Evolutionary conservation across 495 filamentous ascomycete species (phyloP).

Genomic region (Penicillium coffeae): DNA sequence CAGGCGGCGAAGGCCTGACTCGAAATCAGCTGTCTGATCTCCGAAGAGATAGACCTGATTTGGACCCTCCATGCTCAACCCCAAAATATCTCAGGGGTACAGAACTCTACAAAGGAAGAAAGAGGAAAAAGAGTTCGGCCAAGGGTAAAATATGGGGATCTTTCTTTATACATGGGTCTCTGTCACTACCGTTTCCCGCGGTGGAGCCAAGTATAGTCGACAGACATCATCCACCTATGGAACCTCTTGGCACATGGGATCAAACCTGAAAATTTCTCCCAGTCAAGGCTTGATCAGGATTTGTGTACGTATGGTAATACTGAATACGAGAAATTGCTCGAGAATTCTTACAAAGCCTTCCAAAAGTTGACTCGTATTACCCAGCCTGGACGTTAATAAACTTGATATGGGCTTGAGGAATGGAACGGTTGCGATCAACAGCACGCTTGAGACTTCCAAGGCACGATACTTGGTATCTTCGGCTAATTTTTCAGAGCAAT

Average conservation of each 20-base stretch:
- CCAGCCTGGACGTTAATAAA: too few species aligned
- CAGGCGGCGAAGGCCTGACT: conserved; percentile 60
- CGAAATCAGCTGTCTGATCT: conserved; percentile 74
- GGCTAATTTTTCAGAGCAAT: too few species aligned
- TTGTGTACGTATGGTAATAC: neutral
- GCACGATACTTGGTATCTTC: too few species aligned
- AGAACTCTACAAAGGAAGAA: conserved; percentile 14
- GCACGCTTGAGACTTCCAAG: too few species aligned
- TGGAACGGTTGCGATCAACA: conserved; percentile 33
- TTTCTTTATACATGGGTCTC: conserved; percentile 23
- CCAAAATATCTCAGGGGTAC: conserved; percentile 8
- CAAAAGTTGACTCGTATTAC: too few species aligned
- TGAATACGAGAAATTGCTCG: conserved; percentile 2
- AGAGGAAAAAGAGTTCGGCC: neutral
- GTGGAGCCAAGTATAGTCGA: conserved; percentile 7
- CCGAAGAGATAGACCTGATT: conserved; percentile 59
- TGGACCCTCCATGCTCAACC: conserved; percentile 29
- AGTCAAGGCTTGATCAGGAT: conserved; percentile 5
- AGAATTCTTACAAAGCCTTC: neutral
- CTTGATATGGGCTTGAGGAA: too few species aligned
- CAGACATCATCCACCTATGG: conserved; percentile 6
- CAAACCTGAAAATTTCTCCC: neutral
- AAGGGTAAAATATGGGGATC: conserved; percentile 5
- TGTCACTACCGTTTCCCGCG: neutral
- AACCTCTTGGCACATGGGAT: conserved; percentile 7